Evolutionary conservation across 768 basidiomycete genomes (phyloP), one percentile per base, ranked within the genome.

Genomic region (Lentinula guzmanii): DNA sequence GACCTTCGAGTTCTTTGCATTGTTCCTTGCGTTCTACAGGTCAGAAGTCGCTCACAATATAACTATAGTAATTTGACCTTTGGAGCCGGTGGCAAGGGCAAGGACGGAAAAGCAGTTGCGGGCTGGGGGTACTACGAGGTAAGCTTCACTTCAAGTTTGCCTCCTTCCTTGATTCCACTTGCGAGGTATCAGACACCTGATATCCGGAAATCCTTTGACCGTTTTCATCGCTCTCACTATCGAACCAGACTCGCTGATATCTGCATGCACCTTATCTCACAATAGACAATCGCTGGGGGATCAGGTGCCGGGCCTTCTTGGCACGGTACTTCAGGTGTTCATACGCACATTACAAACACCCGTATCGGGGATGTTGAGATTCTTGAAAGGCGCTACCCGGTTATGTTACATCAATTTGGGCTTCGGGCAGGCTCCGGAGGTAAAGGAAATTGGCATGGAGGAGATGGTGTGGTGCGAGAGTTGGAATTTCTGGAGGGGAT

Each of bases 101-200:
- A 82, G 67, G 84, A 91, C 52, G 93, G 93, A 6, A 82, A 82
- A 48, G 83, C 84, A 52, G 77, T 85, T 54, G 81, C 86, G 41
- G 94, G 93, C 48, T 96, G 92, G 92, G 93, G 94, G 0, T 96
- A 95, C 70, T 92, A 91, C 68, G 90, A 92, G 78, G 89, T 84
- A 70, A 59, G 73, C 58, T 43, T 46, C 33, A 8, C 7, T 46
- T 13, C 24, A 16, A 42, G 52, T 61, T 31, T 43, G 46, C 33
- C 43, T 46, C 53, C 55, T 63, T 57, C 39, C 39, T 34, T 9
- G n/a, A 58, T 35, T 10, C 13, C 39, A 31, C 52, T 6, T 56
- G 28, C 28, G 28, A 28, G 28, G 28, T 28, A 28, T 28, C 3
- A 28, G 3, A 28, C 28, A 28, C 28, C 28, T 28, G 28, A 28